A percentile compares a stretch with the other conserved stretches of the same genome.
Conservation (phyloP, 306 rosid genomes). For the Citrullus mucosospermus region DNA sequence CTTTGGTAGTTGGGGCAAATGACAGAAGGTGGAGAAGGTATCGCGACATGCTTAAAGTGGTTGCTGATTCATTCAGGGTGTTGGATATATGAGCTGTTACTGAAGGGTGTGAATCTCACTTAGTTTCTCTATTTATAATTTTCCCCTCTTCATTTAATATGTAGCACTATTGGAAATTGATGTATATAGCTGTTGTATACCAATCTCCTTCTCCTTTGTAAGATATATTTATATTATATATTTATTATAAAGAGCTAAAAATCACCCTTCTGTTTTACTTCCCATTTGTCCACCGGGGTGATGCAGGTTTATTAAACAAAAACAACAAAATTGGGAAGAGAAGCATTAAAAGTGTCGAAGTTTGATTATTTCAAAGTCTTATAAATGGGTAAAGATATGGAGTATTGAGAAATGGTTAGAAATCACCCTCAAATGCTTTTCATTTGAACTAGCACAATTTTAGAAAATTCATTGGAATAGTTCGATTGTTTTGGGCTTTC, state of each 20-base stretch:
- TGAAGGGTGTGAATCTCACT: background rate
- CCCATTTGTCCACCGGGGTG: background rate
- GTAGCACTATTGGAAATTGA: background rate
- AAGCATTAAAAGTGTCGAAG: no score
- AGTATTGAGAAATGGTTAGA: no score
- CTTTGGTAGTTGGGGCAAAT: constrained; percentile 69
- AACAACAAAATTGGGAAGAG: background rate
- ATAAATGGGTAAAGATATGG: no score
- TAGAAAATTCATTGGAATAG: no score
- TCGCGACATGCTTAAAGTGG: constrained; percentile 68
- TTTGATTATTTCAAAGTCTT: no score
- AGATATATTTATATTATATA: background rate
- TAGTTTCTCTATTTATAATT: background rate
- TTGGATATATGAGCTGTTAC: constrained; percentile 43
- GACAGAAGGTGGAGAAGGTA: constrained; percentile 86
- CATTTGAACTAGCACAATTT: no score
- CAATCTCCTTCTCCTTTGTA: background rate
- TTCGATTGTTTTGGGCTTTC: no score
- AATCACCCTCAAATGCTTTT: no score
- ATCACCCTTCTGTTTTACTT: background rate
- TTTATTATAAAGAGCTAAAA: background rate
- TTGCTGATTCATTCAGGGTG: constrained; percentile 82
- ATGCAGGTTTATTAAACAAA: background rate
- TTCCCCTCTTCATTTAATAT: background rate
- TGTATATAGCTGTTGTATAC: background rate